Conservation (phyloP, 768 basidiomycete genomes). For the Boletus huronensis region DNA sequence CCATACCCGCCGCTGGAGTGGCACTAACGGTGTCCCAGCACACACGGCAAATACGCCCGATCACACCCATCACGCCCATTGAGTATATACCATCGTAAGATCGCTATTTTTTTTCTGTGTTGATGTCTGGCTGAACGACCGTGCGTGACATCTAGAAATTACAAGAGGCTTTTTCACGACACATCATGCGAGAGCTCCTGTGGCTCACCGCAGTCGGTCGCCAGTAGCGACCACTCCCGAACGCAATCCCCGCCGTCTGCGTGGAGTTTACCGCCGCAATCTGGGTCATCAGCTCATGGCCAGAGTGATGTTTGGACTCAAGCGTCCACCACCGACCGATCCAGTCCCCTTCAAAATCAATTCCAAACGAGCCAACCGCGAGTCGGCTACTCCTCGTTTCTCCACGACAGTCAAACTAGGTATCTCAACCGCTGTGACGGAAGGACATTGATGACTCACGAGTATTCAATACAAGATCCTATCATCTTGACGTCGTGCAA, state of each 20-base stretch:
- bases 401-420: conserved; percentile 54
- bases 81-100: conserved; percentile 33
- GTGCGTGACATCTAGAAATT: conserved; percentile 20
- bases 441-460: conserved; percentile 18
- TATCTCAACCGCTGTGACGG: conserved; percentile 28
- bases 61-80: conserved; percentile 36
- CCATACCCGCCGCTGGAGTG: not conserved
- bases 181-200: conserved; percentile 29
- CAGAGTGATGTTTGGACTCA: conserved; percentile 30
- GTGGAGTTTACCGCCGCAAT: conserved; percentile 36
- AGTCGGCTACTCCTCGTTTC: conserved; percentile 56
- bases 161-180: conserved; percentile 34
- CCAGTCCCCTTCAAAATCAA: conserved; percentile 37
- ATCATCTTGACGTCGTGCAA: conserved; percentile 82
- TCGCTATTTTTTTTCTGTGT: conserved; percentile 5
- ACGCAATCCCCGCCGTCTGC: conserved; percentile 44
- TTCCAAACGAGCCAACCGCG: conserved; percentile 44
- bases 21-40: conserved; percentile 21
- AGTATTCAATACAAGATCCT: conserved; percentile 44
- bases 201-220: conserved; percentile 31
- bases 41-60: conserved; percentile 31
- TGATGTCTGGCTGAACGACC: conserved; percentile 11
- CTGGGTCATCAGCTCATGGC: conserved; percentile 29
- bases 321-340: conserved; percentile 22
- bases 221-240: conserved; percentile 47